Percentiles rank a stretch among this genome's conserved stretches.
phyloP scores from a whole-genome alignment of 2,329 filamentous ascomycete genomes.

The Emmonsiellopsis sp. region DNA sequence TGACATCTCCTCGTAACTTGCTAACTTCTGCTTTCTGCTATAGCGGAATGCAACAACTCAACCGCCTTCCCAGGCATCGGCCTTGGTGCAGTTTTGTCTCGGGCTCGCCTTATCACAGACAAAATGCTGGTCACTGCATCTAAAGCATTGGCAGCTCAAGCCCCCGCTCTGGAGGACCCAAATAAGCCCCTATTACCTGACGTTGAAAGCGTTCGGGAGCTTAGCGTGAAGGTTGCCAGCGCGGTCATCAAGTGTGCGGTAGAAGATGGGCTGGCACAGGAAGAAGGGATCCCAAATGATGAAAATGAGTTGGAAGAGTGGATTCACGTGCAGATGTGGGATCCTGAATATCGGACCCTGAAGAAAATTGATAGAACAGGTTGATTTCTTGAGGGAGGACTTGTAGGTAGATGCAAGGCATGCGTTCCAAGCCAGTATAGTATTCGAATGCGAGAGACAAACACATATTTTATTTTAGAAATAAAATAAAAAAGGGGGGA shows the following conservation, averaged over 20 bases:
- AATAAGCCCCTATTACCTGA: slow-evolving; percentile 64
- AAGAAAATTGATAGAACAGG: slow-evolving; percentile 5
- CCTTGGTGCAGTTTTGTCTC: slow-evolving; percentile 64
- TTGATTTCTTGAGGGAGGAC: background rate
- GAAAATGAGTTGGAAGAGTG: slow-evolving; percentile 28
- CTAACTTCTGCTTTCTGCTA: background rate
- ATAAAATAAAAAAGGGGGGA: too few relatives aligned
- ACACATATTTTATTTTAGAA: too few relatives aligned
- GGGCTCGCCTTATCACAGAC: slow-evolving; percentile 58
- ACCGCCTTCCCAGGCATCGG: slow-evolving; percentile 81
- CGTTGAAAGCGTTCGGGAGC: slow-evolving; percentile 61
- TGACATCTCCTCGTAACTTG: background rate
- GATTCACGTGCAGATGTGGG: slow-evolving; percentile 35
- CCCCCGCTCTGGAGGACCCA: slow-evolving; percentile 58
- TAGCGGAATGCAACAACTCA: slow-evolving; percentile 80
- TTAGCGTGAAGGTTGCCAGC: slow-evolving; percentile 68
- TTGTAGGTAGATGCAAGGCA: too few relatives aligned
- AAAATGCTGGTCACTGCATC: slow-evolving; percentile 75
- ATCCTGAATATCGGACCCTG: slow-evolving; percentile 26
- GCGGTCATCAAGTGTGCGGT: slow-evolving; percentile 65
- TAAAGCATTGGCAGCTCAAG: slow-evolving; percentile 59
- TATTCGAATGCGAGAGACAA: too few relatives aligned
- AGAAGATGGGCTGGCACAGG: slow-evolving; percentile 57
- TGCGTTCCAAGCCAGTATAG: too few relatives aligned
- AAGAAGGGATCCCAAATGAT: slow-evolving; percentile 52